Base-by-base conservation (phyloP, 169 alveolate genomes). In the Toxoplasma gondii region DNA sequence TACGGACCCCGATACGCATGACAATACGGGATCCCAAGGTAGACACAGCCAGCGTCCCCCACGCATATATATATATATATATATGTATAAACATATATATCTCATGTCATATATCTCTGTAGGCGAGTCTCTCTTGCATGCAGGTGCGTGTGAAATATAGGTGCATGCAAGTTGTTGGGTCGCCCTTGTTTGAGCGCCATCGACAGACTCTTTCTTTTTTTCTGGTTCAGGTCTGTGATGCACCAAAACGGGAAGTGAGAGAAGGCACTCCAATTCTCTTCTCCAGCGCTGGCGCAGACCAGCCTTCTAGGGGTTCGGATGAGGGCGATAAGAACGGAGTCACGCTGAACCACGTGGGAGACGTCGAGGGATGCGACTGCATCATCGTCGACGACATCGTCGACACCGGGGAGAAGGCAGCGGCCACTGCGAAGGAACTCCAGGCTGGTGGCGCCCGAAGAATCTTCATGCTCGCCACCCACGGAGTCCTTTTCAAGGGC, bases 371-470 rank as follows among this genome's bases (percentile, higher is more conserved):
- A 1, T 96, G 97, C 81, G 98, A 97, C 92, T 97, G 98, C 84
- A 97, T 98, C 91, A 97, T 98, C 70, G 97, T 98, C n/a, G 99
- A 98, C 95, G 99, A 98, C 95, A 97, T 98, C 98, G 97, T 97
- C 83, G 99, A 98, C 93, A 97, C 99, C 36, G 97, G 96, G 39
- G 74, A 53, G 38, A 45, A 88, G 92, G 54, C 80, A 49, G 84
- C 27, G 38, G 58, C 64, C 1, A 43, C 78, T 4, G 78, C 91
- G 69, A 43, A 49, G 29, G 78, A 49, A 1, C 39, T 43, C n/a
- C 29, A 45, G 78, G 91, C 91, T n/a, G 98, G 98, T 54, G 99
- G 99, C 45, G 99, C 99, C n/a, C 93, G 97, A 29, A 96, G 97
- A 70, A 98, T 98, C 29, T 97, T 95, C 95, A 97, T 98, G 41